A percentile compares a stretch with the other conserved stretches of the same genome.
phyloP scores from a whole-genome alignment of 2,329 filamentous ascomycete species.

The Parastagonospora nodorum region DNA sequence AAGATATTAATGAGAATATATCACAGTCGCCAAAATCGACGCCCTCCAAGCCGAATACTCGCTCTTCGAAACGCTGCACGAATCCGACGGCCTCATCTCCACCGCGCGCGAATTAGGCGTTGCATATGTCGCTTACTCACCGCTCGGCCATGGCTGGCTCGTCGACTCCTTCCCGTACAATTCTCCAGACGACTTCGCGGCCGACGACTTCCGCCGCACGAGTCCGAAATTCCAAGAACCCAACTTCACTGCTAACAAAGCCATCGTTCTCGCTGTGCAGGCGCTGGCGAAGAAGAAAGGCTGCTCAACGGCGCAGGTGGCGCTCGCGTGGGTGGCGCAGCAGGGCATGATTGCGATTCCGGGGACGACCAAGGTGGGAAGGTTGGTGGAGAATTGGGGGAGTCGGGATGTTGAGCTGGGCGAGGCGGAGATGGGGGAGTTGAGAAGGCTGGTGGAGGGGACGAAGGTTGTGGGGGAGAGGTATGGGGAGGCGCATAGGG shows the following conservation, averaged over 20 bases:
- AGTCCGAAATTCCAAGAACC: constrained; percentile 50
- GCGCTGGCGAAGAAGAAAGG: constrained; percentile 50
- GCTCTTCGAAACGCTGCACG: constrained; percentile 53
- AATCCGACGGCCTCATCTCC: constrained; percentile 40
- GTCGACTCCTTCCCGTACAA: constrained; percentile 25
- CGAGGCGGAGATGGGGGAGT: constrained; percentile 25
- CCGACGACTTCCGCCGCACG: constrained; percentile 37
- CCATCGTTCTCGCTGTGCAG: constrained; percentile 32
- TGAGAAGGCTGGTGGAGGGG: constrained; percentile 6
- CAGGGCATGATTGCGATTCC: constrained; percentile 61
- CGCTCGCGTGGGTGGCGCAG: constrained; percentile 41
- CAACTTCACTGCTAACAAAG: constrained; percentile 39
- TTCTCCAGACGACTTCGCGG: constrained; percentile 52
- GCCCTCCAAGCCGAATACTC: constrained; percentile 58
- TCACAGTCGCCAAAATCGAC: constrained; percentile 50
- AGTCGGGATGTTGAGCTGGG: constrained; percentile 25
- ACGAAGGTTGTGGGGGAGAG: too few species aligned
- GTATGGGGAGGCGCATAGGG: too few species aligned
- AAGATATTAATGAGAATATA: too few species aligned
- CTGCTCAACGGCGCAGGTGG: constrained; percentile 62
- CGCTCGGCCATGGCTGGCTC: constrained; percentile 38
- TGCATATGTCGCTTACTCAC: constrained; percentile 41
- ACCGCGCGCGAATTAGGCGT: constrained; percentile 48
- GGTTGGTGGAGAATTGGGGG: constrained; percentile 29
- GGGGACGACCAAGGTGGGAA: constrained; percentile 40